These are phyloP conservation scores for Thielaviopsis musarum DNA, from an alignment of 2,329 filamentous ascomycete species.

Conservation along the genomic window DNA sequence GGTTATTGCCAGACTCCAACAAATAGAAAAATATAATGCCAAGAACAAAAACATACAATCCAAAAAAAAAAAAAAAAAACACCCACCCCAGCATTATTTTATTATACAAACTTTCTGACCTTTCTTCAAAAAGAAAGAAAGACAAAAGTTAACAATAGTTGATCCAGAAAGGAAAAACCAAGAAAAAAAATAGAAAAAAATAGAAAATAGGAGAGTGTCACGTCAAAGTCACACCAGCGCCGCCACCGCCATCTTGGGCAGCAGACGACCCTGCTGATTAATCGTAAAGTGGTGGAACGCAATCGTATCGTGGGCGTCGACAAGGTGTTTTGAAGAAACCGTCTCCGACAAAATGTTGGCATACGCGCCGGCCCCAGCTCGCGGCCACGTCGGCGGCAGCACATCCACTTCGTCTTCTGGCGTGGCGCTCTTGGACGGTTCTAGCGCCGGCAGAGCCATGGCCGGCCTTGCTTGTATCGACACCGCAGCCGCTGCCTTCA, in stretches of 20 bases:
- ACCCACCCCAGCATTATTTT: too few relatives aligned
- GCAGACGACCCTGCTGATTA: slow-evolving; percentile 14
- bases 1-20: neutral
- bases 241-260: slow-evolving; percentile 12
- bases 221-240: slow-evolving; percentile 4
- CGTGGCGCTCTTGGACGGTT: slow-evolving; percentile 8
- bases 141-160: neutral
- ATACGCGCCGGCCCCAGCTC: slow-evolving; percentile 24
- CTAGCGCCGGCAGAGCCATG: slow-evolving; percentile 1
- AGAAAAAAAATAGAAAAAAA: neutral
- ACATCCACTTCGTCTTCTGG: slow-evolving; percentile 19
- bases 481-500: slow-evolving; percentile 1
- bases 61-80: neutral
- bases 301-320: slow-evolving; percentile 25
- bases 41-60: neutral
- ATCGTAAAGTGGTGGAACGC: slow-evolving; percentile 29
- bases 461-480: neutral
- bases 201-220: neutral
- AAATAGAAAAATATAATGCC: neutral
- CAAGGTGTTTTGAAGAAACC: slow-evolving; percentile 21
- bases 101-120: too few relatives aligned
- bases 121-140: neutral
- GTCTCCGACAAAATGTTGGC: slow-evolving; percentile 22
- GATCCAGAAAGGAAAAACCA: neutral
- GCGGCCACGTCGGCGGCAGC: slow-evolving; percentile 25